phyloP scores from a whole-genome alignment of 805 yeast genomes.

The Kluyveromyces wickerhamii region DNA sequence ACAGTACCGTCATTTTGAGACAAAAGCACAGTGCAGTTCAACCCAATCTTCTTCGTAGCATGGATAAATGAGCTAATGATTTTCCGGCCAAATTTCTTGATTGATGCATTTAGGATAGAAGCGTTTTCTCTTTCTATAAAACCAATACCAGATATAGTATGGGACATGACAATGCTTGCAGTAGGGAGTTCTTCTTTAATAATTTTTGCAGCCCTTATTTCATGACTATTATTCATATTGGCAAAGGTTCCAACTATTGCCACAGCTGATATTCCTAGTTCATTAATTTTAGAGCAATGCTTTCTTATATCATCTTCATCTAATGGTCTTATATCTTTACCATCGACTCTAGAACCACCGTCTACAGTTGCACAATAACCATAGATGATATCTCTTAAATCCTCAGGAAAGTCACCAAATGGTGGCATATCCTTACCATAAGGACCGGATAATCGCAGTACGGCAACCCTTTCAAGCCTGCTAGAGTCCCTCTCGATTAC shows the following conservation, averaged over 20 bases:
- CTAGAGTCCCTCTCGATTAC: slow-evolving; percentile 39
- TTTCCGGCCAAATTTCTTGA: slow-evolving; percentile 35
- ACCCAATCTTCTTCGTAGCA: slow-evolving; percentile 32
- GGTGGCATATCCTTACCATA: slow-evolving; percentile 34
- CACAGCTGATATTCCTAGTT: slow-evolving; percentile 29
- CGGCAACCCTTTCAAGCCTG: slow-evolving; percentile 38
- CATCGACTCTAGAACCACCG: slow-evolving; percentile 40
- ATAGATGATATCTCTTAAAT: slow-evolving; percentile 28
- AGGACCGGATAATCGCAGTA: slow-evolving; percentile 39
- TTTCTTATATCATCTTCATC: slow-evolving; percentile 26
- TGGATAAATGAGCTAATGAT: slow-evolving; percentile 34
- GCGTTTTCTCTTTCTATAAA: slow-evolving; percentile 41
- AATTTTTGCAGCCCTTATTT: slow-evolving; percentile 28
- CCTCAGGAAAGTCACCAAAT: slow-evolving; percentile 39
- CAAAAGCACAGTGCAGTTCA: slow-evolving; percentile 33
- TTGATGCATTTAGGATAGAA: slow-evolving; percentile 39
- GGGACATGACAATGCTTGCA: slow-evolving; percentile 33
- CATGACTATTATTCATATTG: slow-evolving; percentile 34
- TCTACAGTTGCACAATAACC: slow-evolving; percentile 32
- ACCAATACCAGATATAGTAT: slow-evolving; percentile 38
- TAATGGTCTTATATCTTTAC: slow-evolving; percentile 31
- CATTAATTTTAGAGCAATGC: slow-evolving; percentile 29
- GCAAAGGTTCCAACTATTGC: slow-evolving; percentile 38
- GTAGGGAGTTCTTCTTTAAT: slow-evolving; percentile 31
- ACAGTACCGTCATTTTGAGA: slow-evolving; percentile 46